Base-by-base conservation (phyloP, 208 protist species). In the Leishmania aethiopica region DNA sequence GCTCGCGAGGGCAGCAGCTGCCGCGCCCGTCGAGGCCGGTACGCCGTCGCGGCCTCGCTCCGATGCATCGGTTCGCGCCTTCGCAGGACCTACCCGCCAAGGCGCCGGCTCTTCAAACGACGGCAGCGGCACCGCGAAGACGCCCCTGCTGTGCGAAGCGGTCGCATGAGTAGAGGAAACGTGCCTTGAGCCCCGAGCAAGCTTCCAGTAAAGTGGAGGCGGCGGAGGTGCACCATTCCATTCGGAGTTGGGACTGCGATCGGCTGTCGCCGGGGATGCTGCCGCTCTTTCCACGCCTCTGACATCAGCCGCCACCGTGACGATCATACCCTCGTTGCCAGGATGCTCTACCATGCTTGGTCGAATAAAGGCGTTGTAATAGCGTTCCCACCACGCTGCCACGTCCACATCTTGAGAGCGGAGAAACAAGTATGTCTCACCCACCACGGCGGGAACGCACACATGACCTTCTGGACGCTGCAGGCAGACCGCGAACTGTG, bases 351-450 rank as follows among this genome's bases (percentile, higher is more conserved):
- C 70, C 5, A 55, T 47, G 15, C 37, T 37, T 35, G 72, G 49
- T 7, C 13, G 28, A 22, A 76, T 40, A 55, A 76, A 76, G n/a
- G 72, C 49, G n/a, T 0, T 10, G 64, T 85, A 85, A 71, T 79
- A 82, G 47, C 77, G 67, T 1, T 22, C 42, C 82, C 82, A 85
- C 82, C 82, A 85, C 5, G 60, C 64, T 10, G 80, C 73, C 19
- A 55, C 82, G 49, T 85, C 77, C 60, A 73, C 71, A 35, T 77
- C 82, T 3, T 53, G 62, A 11, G 11, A 47, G 72, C 51, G 77
- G 37, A 85, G 64, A 62, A 69, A 75, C 17, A 82, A 40, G 64
- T 83, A 88, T 0, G 55, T 59, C 22, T 77, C 71, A 28, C 78
- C 85, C n/a, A 88, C 78, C 10, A 75, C 77, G 0, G 3, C 2